Evolutionary conservation across 2,329 filamentous ascomycete species (phyloP).

Genomic region (Coleophoma crateriformis): DNA sequence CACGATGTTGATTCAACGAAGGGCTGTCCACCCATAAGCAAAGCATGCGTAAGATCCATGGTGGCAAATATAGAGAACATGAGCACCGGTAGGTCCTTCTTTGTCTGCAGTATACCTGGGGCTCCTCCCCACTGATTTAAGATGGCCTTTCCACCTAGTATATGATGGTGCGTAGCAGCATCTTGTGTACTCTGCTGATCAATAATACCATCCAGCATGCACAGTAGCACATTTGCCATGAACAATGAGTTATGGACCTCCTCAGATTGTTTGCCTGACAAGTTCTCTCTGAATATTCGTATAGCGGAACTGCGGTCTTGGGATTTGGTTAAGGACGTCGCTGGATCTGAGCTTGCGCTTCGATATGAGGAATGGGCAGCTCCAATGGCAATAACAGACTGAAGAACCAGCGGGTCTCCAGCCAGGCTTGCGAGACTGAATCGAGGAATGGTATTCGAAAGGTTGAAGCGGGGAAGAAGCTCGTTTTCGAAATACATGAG

Average conservation of each 20-base stretch:
- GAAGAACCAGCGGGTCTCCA: slow-evolving; percentile 17
- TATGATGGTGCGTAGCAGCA: slow-evolving; percentile 18
- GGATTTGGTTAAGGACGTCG: slow-evolving; percentile 16
- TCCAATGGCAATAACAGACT: slow-evolving; percentile 18
- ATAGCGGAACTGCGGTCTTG: slow-evolving; percentile 21
- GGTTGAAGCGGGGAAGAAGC: slow-evolving; percentile 21
- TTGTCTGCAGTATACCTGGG: slow-evolving; percentile 13
- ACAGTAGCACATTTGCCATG: slow-evolving; percentile 36
- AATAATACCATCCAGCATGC: slow-evolving; percentile 28
- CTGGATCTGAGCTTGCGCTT: slow-evolving; percentile 12
- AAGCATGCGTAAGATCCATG: slow-evolving; percentile 34
- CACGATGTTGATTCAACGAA: slow-evolving; percentile 32
- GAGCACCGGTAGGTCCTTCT: slow-evolving; percentile 25
- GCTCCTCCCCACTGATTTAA: slow-evolving; percentile 21
- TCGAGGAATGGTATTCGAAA: slow-evolving; percentile 18
- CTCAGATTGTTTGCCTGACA: slow-evolving; percentile 26
- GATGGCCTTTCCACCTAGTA: slow-evolving; percentile 21
- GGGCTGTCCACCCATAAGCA: slow-evolving; percentile 32
- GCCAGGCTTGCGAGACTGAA: slow-evolving; percentile 18
- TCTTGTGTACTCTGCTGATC: slow-evolving; percentile 17
- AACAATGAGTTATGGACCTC: slow-evolving; percentile 28
- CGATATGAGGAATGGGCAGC: slow-evolving; percentile 20
- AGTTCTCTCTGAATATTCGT: slow-evolving; percentile 24
- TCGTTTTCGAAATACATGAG: slow-evolving; percentile 23
- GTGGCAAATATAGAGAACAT: slow-evolving; percentile 38